Conservation (phyloP, 139 green algal species). For the Picochlorum sp. region DNA sequence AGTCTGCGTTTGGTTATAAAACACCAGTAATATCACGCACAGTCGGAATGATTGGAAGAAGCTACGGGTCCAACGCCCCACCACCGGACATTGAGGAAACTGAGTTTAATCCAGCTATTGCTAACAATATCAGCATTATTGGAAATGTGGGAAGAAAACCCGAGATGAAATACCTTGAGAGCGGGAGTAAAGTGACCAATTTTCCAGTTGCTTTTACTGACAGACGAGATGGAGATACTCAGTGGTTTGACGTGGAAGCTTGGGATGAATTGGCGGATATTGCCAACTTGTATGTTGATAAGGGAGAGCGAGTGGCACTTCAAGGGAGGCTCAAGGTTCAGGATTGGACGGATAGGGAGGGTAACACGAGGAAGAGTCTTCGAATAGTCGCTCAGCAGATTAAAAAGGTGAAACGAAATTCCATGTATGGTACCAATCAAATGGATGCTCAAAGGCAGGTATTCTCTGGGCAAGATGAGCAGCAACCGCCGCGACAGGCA, state of each 20-base stretch:
- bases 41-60: background rate
- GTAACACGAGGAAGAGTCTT: background rate
- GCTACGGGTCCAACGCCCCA: background rate
- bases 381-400: conserved; percentile 48
- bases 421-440: background rate
- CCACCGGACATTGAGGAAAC: conserved; percentile 5
- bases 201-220: conserved; percentile 11
- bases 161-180: conserved; percentile 18
- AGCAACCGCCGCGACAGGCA: background rate
- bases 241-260: conserved; percentile 29
- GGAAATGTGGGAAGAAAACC: conserved; percentile 19
- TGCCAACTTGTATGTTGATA: conserved; percentile 12
- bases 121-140: conserved; percentile 13
- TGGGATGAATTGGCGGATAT: conserved; percentile 25
- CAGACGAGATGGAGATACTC: conserved; percentile 10
- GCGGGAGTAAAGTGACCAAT: conserved; percentile 19
- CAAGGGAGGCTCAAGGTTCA: conserved; percentile 25
- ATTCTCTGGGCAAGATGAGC: background rate
- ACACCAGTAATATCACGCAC: too few relatives aligned
- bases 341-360: conserved; percentile 15
- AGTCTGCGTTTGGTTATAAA: too few relatives aligned
- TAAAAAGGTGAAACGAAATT: conserved; percentile 37
- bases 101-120: conserved; percentile 6
- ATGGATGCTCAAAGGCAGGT: background rate
- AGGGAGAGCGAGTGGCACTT: conserved; percentile 17